Evolutionary conservation across 2,329 filamentous ascomycete species (phyloP).

Genomic region (Arthroderma uncinatum): DNA sequence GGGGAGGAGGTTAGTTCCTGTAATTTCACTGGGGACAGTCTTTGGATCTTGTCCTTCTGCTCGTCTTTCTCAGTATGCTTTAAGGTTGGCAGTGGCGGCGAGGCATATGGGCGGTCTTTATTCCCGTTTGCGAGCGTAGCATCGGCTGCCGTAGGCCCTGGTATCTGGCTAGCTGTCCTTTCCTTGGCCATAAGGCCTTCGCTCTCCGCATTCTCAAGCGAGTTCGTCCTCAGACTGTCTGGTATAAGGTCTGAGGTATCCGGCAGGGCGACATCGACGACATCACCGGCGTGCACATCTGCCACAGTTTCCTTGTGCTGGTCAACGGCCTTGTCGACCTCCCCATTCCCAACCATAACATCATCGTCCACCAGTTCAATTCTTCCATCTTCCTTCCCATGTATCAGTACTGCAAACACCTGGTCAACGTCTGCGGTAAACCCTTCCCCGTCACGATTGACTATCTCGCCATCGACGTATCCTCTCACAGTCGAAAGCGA

Average conservation of each 20-base stretch:
- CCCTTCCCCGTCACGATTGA: not conserved
- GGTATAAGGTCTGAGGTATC: not conserved
- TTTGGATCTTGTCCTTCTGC: constrained; percentile 25
- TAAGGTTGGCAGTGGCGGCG: not conserved
- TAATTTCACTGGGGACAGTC: constrained; percentile 45
- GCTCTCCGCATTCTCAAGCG: not conserved
- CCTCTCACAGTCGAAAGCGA: not conserved
- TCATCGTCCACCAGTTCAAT: not conserved
- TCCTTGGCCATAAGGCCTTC: not conserved
- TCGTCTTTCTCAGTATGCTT: not conserved
- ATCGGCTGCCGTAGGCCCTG: not conserved
- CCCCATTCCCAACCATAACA: not conserved
- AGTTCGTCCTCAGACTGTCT: not conserved
- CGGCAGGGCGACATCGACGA: not conserved
- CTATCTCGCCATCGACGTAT: not conserved
- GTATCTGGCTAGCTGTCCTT: constrained; percentile 13
- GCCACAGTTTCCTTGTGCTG: not conserved
- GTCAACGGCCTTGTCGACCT: not conserved
- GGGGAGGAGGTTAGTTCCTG: constrained; percentile 45
- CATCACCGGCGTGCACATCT: not conserved
- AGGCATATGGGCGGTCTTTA: not conserved
- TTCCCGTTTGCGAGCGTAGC: not conserved
- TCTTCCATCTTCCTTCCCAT: not conserved
- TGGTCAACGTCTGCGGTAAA: not conserved
- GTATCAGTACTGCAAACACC: not conserved